A percentile compares a stretch with the other conserved stretches of the same genome.
Evolutionary conservation across 2,329 filamentous ascomycete genomes (phyloP).

Genomic region (Tricladium varicosporioides): DNA sequence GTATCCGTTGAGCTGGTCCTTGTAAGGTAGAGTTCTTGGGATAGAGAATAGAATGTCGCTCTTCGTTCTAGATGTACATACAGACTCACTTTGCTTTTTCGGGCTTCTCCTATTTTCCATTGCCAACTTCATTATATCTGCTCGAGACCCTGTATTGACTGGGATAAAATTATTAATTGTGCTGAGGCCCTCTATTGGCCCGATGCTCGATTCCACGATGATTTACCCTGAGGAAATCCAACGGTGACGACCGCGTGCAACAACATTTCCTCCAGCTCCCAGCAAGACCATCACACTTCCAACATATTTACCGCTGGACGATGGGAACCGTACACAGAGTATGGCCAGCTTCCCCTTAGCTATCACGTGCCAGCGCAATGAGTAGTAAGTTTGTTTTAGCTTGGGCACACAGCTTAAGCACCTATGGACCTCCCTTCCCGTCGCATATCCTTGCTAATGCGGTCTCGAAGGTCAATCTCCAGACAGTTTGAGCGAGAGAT

Average conservation of each 20-base stretch:
- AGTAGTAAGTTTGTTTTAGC: neutral
- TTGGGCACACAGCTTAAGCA: neutral
- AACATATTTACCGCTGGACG: neutral
- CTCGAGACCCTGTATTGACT: neutral
- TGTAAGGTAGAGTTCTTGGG: no score
- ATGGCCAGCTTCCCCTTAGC: neutral
- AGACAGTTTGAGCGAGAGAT: slow-evolving; percentile 28
- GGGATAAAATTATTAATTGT: neutral
- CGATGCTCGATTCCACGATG: neutral
- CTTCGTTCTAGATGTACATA: no score
- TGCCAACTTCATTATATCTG: no score
- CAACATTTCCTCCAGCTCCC: neutral
- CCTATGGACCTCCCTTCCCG: neutral
- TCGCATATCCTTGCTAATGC: slow-evolving; percentile 26
- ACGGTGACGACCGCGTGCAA: neutral
- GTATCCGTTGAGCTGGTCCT: no score
- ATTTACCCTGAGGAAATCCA: neutral
- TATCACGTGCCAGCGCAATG: neutral
- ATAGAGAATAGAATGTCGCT: no score
- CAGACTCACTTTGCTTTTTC: no score
- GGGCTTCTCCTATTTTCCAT: no score
- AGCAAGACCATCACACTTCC: neutral
- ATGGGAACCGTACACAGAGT: neutral
- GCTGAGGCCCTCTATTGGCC: neutral
- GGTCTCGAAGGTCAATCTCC: slow-evolving; percentile 26